Base-by-base conservation (phyloP, 768 basidiomycete genomes). In the Mycena galopus region DNA sequence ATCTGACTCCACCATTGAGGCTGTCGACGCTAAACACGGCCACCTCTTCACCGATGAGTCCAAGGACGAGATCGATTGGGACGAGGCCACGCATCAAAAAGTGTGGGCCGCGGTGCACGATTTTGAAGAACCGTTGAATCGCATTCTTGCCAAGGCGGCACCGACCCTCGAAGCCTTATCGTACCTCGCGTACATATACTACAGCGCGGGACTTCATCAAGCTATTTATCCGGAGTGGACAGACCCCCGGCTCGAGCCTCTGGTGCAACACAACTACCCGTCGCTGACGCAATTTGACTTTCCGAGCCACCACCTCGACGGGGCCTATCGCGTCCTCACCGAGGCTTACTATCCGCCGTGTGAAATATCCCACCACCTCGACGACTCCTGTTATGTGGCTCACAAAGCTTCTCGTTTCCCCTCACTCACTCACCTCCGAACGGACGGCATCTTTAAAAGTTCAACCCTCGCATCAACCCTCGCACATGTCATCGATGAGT, bases 201-300 rank as follows among this genome's bases (percentile, higher is more conserved):
- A 39, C 35, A 39, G 16, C n/a, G 19, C 23, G 4, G 35, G 30
- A n/a, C 30, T 51, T 53, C 47, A 47, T 32, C 1, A 9, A 35
- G 32, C 3, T 30, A 32, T 12, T 55, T 53, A 65, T 35, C n/a
- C 30, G 21, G 47, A 51, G 62, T 64, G 62, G 62, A 35, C 62
- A 19, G 64, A 65, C 53, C 64, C 64, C 16, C 64, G 64, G 16
- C 51, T 65, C 64, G 25, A 37, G 17, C 35, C 64, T 23, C 63
- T 65, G 32, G 50, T 65, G n/a, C 33, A 39, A 21, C 63, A 55
- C 63, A 55, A 53, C 63, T 65, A 65, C 51, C 63, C 63, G n/a
- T 53, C 33, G 33, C 39, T 65, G 33, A 64, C 62, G 32, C 47
- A 64, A 33, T 51, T 64, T 14, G 50, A 32, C 47, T 53, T 64